phyloP scores from a whole-genome alignment of 2,329 filamentous ascomycete genomes.

The Tricladium varicosporioides region DNA sequence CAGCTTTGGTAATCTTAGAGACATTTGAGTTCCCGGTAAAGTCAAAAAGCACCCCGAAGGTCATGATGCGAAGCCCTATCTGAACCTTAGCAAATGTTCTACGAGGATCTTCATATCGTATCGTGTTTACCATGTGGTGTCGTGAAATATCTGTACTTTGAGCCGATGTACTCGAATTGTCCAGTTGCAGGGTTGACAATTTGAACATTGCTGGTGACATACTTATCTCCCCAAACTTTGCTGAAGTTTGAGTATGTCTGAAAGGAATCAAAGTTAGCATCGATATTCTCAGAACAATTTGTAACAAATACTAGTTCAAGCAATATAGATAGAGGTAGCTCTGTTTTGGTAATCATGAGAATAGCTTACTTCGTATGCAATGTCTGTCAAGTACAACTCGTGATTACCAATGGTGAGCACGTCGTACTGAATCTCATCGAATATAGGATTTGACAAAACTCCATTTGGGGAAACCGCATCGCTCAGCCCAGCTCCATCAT shows the following conservation, averaged over 20 bases:
- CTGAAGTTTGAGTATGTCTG: slow-evolving; percentile 66
- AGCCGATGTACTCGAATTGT: slow-evolving; percentile 70
- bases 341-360: no score
- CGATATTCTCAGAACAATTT: no score
- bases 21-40: slow-evolving; percentile 90
- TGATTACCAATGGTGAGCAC: slow-evolving; percentile 83
- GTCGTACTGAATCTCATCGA: slow-evolving; percentile 77
- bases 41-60: slow-evolving; percentile 84
- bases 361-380: slow-evolving; percentile 37
- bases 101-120: no score
- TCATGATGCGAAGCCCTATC: slow-evolving; percentile 28
- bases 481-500: slow-evolving; percentile 91
- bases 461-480: slow-evolving; percentile 88
- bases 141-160: slow-evolving; percentile 82
- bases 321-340: no score
- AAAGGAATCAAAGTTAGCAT: not conserved
- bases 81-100: no score
- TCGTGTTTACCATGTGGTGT: slow-evolving; percentile 72
- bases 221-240: slow-evolving; percentile 68
- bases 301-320: no score
- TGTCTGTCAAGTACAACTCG: slow-evolving; percentile 80
- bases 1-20: slow-evolving; percentile 74
- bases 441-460: slow-evolving; percentile 80
- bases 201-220: slow-evolving; percentile 91
- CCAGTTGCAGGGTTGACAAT: slow-evolving; percentile 72